A percentile compares a stretch with the other conserved stretches of the same genome.
These are phyloP conservation scores for Leptographium radiaticola DNA, from an alignment of 2,329 filamentous ascomycete species.

Conservation along the genomic window DNA sequence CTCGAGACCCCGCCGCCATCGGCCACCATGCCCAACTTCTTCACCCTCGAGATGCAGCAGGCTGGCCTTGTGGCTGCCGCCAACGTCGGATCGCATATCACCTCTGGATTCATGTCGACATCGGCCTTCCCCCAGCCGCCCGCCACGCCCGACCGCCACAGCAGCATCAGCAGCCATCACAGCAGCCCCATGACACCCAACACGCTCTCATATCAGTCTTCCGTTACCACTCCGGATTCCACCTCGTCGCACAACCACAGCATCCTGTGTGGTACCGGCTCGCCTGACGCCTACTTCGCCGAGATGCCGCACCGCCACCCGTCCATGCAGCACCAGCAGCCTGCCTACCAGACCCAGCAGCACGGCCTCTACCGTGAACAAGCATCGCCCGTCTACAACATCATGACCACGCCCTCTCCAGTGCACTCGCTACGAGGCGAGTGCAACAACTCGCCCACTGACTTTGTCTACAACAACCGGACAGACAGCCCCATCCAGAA, in stretches of 20 bases:
- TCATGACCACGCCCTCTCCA: conserved; percentile 4
- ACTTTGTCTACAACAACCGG: conserved; percentile 7
- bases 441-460: conserved; percentile 8
- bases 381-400: neutral
- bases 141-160: conserved; percentile 9
- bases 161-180: conserved; percentile 8
- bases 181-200: conserved; percentile 42
- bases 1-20: conserved; percentile 22
- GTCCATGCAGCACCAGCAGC: neutral
- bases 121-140: conserved; percentile 5
- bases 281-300: conserved; percentile 7
- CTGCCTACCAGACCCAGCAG: conserved; percentile 33
- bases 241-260: neutral
- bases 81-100: neutral
- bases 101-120: conserved; percentile 1
- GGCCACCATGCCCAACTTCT: conserved; percentile 9
- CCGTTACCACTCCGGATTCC: conserved; percentile 43
- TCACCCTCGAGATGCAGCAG: conserved; percentile 5
- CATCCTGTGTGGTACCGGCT: conserved; percentile 4
- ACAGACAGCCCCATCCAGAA: conserved; percentile 8
- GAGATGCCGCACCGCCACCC: conserved; percentile 2
- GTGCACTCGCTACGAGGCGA: conserved; percentile 4
- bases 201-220: conserved; percentile 70
- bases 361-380: conserved; percentile 15
- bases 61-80: neutral